Percentiles rank a stretch among this genome's conserved stretches.
phyloP scores from a whole-genome alignment of 2,329 filamentous ascomycete species.

The Diatrype stigma region DNA sequence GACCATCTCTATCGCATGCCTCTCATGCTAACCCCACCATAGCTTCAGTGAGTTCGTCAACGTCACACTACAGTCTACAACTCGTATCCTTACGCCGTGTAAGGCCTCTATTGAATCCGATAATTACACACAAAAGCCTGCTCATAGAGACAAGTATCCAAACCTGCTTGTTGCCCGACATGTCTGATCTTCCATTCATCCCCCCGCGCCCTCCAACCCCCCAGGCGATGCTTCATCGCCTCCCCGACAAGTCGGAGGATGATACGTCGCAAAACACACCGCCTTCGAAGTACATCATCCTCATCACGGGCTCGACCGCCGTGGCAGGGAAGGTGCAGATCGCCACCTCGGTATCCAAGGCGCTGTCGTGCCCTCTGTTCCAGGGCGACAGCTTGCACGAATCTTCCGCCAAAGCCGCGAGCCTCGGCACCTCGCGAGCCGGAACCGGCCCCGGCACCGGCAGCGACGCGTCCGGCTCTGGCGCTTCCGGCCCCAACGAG shows the following conservation, averaged over 20 bases:
- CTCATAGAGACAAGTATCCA: no score
- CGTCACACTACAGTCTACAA: no score
- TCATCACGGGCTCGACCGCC: conserved; percentile 21
- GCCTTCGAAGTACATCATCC: conserved; percentile 23
- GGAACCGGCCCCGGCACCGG: not conserved
- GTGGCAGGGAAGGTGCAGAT: conserved; percentile 27
- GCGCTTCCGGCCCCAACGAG: conserved; percentile 15
- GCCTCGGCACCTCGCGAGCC: conserved; percentile 9
- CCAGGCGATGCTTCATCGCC: conserved; percentile 20
- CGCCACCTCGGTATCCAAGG: conserved; percentile 19
- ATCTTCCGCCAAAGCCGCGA: conserved; percentile 24
- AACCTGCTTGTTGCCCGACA: not conserved
- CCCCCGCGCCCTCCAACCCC: conserved; percentile 17
- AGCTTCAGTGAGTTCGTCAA: no score
- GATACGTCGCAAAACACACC: not conserved
- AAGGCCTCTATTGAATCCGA: no score
- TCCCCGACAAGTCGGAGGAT: conserved; percentile 19
- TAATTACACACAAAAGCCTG: no score
- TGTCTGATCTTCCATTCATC: not conserved
- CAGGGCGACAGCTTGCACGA: conserved; percentile 28
- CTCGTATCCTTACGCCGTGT: no score
- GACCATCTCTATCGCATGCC: no score
- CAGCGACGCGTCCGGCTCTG: not conserved
- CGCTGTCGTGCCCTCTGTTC: conserved; percentile 22
- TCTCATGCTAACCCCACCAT: no score